These are phyloP conservation scores for Blastosporella zonata DNA, from an alignment of 1,284 basidiomycete genomes.

Conservation along the genomic window DNA sequence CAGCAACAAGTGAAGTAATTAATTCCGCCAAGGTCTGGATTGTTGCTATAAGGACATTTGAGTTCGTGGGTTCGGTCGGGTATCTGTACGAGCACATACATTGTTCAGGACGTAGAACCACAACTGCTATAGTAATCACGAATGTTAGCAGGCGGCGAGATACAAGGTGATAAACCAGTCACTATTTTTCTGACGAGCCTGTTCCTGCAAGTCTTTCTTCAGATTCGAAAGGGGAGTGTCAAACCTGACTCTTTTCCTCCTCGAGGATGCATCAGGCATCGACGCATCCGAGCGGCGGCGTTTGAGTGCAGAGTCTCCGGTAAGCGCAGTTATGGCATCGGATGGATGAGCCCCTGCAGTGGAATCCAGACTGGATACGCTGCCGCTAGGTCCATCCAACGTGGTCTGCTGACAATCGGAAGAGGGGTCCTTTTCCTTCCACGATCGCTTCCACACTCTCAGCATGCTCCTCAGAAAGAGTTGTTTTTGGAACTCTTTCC, in stretches of 20 bases:
- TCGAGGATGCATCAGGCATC: slow-evolving; percentile 18
- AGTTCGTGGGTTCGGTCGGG: not conserved
- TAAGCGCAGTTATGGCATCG: slow-evolving; percentile 21
- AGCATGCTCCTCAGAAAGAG: slow-evolving; percentile 37
- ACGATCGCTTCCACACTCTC: slow-evolving; percentile 51
- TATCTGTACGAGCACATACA: slow-evolving; percentile 19
- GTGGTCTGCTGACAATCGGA: slow-evolving; percentile 25
- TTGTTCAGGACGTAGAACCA: slow-evolving; percentile 26
- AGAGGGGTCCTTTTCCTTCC: slow-evolving; percentile 35
- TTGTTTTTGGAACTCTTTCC: not conserved
- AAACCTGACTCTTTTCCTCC: slow-evolving; percentile 22
- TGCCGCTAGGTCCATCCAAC: slow-evolving; percentile 31
- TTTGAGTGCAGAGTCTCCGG: slow-evolving; percentile 9
- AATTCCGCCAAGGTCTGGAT: slow-evolving; percentile 23
- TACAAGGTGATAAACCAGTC: slow-evolving; percentile 7
- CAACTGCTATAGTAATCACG: slow-evolving; percentile 27
- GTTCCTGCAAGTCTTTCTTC: slow-evolving; percentile 25
- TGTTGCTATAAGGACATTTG: slow-evolving; percentile 18
- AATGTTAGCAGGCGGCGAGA: slow-evolving; percentile 2
- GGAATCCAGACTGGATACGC: slow-evolving; percentile 27
- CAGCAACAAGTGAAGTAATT: slow-evolving; percentile 23
- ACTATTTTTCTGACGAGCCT: slow-evolving; percentile 34
- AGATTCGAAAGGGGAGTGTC: slow-evolving; percentile 28
- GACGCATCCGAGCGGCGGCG: slow-evolving; percentile 8
- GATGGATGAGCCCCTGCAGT: slow-evolving; percentile 32